phyloP scores from a whole-genome alignment of 345 rosid genomes.

The Gossypium sturtianum region DNA sequence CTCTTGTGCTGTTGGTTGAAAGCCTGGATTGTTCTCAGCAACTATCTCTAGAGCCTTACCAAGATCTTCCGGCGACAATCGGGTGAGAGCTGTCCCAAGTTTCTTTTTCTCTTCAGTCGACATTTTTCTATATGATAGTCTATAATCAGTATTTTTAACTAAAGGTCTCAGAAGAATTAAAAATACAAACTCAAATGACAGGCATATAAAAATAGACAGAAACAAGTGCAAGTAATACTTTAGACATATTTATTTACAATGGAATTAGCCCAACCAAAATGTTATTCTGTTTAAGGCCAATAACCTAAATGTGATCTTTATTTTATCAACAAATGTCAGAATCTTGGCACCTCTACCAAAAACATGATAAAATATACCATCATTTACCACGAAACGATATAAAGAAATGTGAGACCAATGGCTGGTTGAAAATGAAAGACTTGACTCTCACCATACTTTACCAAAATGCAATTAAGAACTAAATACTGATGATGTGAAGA shows the following conservation, averaged over 20 bases:
- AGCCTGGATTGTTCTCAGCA: constrained; percentile 58
- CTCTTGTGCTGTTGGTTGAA: constrained; percentile 54
- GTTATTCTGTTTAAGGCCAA: neutral
- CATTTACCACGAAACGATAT: neutral
- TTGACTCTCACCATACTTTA: neutral
- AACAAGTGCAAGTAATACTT: neutral
- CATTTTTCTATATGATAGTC: constrained; percentile 36
- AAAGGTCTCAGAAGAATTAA: neutral
- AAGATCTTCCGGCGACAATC: constrained; percentile 56
- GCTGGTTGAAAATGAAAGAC: neutral
- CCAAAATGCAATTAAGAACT: constrained; percentile 1
- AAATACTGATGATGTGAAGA: neutral
- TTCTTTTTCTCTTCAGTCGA: constrained; percentile 65
- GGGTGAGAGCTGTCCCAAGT: constrained; percentile 48
- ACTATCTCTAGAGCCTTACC: constrained; percentile 65
- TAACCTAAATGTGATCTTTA: constrained; percentile 1
- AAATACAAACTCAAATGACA: neutral
- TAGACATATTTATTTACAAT: neutral
- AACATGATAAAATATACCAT: neutral
- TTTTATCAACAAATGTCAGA: neutral
- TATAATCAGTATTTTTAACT: neutral
- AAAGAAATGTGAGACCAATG: neutral
- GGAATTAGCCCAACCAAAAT: neutral
- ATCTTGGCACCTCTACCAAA: neutral
- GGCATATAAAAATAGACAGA: neutral